Percentiles rank a stretch among this genome's conserved stretches.
Conservation (phyloP, 306 rosid species). For the Quercus aquifolioides region DNA sequence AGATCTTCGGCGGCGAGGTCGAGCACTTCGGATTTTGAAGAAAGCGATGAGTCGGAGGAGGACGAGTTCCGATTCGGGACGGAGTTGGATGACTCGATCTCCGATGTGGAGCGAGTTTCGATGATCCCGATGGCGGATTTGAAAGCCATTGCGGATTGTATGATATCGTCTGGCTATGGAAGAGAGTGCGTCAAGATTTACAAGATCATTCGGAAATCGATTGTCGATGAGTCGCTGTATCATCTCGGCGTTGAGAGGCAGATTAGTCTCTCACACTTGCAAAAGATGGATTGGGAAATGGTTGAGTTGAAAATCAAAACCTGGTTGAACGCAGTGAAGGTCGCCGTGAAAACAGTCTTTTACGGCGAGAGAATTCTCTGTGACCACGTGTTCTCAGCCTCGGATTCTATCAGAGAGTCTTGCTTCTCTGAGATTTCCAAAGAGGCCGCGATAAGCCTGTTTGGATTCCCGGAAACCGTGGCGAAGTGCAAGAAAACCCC, state of each 20-base stretch:
- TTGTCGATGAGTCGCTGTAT: slow-evolving; percentile 61
- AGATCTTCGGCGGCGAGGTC: slow-evolving; percentile 29
- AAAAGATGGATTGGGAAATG: slow-evolving; percentile 68
- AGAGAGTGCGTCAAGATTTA: slow-evolving; percentile 72
- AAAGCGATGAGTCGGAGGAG: slow-evolving; percentile 46
- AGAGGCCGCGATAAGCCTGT: slow-evolving; percentile 54
- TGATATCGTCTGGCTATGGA: slow-evolving; percentile 60
- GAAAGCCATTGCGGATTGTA: slow-evolving; percentile 67
- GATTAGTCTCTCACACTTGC: slow-evolving; percentile 45
- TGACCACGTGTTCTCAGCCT: slow-evolving; percentile 42
- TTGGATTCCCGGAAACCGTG: slow-evolving; percentile 73
- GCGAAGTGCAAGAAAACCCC: slow-evolving; percentile 70
- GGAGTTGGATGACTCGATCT: slow-evolving; percentile 1
- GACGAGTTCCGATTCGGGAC: slow-evolving; percentile 29
- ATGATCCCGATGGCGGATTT: slow-evolving; percentile 45
- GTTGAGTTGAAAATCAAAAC: slow-evolving; percentile 59
- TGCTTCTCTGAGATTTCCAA: slow-evolving; percentile 54
- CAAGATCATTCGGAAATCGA: slow-evolving; percentile 47
- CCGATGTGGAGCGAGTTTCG: slow-evolving; percentile 41
- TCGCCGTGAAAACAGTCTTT: slow-evolving; percentile 49
- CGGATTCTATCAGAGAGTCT: slow-evolving; percentile 43
- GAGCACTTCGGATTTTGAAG: slow-evolving; percentile 54
- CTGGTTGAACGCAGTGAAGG: slow-evolving; percentile 59
- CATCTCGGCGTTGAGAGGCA: slow-evolving; percentile 63
- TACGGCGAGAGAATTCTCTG: slow-evolving; percentile 61